Evolutionary conservation across 2,329 filamentous ascomycete genomes (phyloP).

Genomic region (Neonectria faginata): DNA sequence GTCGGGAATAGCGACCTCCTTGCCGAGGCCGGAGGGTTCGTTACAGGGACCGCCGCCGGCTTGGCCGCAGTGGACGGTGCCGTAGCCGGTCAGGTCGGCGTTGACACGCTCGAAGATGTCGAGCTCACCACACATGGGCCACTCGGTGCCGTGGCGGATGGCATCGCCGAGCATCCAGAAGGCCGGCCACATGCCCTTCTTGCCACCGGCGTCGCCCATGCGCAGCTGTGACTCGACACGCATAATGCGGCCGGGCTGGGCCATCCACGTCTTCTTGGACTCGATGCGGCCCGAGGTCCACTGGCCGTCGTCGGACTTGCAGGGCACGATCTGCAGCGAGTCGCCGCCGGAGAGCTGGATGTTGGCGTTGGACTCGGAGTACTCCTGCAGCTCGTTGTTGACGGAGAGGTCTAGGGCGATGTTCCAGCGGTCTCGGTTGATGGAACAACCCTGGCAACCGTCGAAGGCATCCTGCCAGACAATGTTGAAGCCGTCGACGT

Average conservation of each 20-base stretch:
- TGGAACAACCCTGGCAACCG: constrained; percentile 53
- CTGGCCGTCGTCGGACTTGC: constrained; percentile 50
- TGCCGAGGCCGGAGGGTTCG: constrained; percentile 57
- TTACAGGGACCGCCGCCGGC: constrained; percentile 60
- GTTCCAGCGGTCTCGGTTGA: constrained; percentile 58
- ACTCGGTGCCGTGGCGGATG: constrained; percentile 58
- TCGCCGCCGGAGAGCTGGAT: constrained; percentile 62
- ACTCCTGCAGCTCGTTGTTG: constrained; percentile 63
- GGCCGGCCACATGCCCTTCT: constrained; percentile 65
- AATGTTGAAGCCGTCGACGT: constrained; percentile 55
- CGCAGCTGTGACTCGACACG: constrained; percentile 59
- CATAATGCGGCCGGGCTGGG: constrained; percentile 54
- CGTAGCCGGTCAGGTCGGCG: constrained; percentile 58
- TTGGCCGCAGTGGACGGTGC: constrained; percentile 61
- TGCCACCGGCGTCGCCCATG: constrained; percentile 55
- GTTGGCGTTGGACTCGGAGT: constrained; percentile 58
- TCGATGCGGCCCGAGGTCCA: constrained; percentile 66
- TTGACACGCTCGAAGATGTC: constrained; percentile 64
- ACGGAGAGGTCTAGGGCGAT: constrained; percentile 57
- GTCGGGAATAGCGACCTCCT: constrained; percentile 54
- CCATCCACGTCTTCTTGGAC: constrained; percentile 59
- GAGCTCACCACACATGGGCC: constrained; percentile 64
- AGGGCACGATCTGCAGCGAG: constrained; percentile 65
- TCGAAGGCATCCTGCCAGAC: constrained; percentile 61
- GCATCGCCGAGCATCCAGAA: constrained; percentile 65